Base-by-base conservation (phyloP, 1,284 basidiomycete genomes). In the Microbotryum scabiosae region DNA sequence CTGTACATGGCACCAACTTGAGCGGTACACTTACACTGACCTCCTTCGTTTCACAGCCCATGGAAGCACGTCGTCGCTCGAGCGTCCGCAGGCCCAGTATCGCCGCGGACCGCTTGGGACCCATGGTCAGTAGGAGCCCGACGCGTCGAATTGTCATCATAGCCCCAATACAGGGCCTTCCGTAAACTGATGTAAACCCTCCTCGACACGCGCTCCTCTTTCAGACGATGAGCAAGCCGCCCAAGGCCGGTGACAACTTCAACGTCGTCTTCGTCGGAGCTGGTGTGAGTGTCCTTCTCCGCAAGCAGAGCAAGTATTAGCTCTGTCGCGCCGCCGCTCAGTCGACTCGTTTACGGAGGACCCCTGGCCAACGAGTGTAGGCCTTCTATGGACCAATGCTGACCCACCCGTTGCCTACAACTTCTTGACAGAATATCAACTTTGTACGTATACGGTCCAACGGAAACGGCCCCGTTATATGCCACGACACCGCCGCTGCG, bases 251-350 rank as follows among this genome's bases (percentile, higher is more conserved):
- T 10, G 60, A 45, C 12, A 51, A 52, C 21, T 61, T 61, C 46
- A 93, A 93, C 74, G 84, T 96, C 62, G 83, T 92, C 73, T 91
- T 91, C 76, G 80, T 94, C 70, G 90, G 90, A 57, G 90, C 90
- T 36, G 91, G 91, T 28, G 75, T 76, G 56, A 73, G 75, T 73
- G 4, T 18, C 41, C 25, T 5, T 36, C 8, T 41, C 36, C 36
- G 12, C 36, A 5, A 5, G 5, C 14, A 4, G 14, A 41, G 36
- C 36, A 18, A 12, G 2, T 4, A 41, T 41, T 16, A 18, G 36
- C 36, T 41, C 36, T 12, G 5, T 18, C 10, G 36, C 36, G 16
- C 36, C 30, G 30, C 30, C 14, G 12, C 36, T 41, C 4, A 18
- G 36, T 9, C 2, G 10, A 41, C 36, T 16, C 14, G 36, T 41